A percentile compares a stretch with the other conserved stretches of the same genome.
These are phyloP conservation scores for Zarea fungicola DNA, from an alignment of 2,329 filamentous ascomycete genomes.

Conservation along the genomic window DNA sequence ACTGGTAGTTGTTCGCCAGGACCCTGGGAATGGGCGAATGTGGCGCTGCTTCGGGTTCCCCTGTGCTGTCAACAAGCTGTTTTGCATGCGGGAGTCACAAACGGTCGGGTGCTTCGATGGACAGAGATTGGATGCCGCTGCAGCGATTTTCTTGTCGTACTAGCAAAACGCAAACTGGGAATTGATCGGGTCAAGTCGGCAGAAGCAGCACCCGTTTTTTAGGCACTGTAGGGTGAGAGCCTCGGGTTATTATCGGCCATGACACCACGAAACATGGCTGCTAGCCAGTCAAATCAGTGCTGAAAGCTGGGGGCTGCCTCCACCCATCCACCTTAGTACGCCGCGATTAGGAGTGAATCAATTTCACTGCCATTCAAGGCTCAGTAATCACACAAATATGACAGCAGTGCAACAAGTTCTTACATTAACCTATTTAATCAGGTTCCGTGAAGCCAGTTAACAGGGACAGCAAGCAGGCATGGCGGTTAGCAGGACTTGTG, in stretches of 20 bases:
- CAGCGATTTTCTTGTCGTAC: neutral
- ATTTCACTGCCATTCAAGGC: no score
- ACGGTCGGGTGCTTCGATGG: neutral
- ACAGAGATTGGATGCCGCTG: neutral
- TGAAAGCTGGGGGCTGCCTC: constrained; percentile 3
- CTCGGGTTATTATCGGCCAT: constrained; percentile 15
- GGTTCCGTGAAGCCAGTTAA: constrained; percentile 5
- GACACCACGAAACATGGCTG: constrained; percentile 8
- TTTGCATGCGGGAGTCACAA: neutral
- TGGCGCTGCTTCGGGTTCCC: constrained; percentile 3
- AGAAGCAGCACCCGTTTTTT: constrained; percentile 4
- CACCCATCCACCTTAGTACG: no score
- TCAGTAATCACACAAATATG: no score
- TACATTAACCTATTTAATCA: constrained; percentile 11
- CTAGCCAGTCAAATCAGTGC: neutral
- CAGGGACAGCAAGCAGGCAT: constrained; percentile 2
- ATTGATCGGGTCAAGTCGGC: constrained; percentile 6
- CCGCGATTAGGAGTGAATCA: no score
- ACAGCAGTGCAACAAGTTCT: neutral
- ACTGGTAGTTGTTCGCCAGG: constrained; percentile 7
- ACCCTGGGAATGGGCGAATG: constrained; percentile 1
- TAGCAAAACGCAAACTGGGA: neutral
- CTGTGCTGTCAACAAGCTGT: constrained; percentile 2
- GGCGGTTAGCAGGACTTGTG: neutral
- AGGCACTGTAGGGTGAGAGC: neutral